Evolutionary conservation across 1,139 yeast genomes (phyloP).

Genomic region (Sugiyamaella xylanicola): DNA sequence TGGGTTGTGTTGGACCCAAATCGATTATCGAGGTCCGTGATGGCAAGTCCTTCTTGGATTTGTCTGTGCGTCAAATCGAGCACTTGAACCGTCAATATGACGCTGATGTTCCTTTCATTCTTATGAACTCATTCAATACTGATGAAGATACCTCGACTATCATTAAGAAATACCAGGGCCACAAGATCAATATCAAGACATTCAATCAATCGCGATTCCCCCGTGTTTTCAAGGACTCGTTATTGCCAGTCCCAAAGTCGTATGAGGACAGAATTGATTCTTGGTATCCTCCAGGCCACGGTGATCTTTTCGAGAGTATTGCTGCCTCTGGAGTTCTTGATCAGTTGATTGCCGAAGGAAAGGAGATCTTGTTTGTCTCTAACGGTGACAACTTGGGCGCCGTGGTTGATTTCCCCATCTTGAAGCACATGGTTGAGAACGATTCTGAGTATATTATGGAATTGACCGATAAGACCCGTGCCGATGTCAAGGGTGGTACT

Average conservation of each 20-base stretch:
- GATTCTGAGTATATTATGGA: conserved; percentile 97
- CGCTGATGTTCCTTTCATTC: conserved; percentile 90
- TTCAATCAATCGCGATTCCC: conserved; percentile 98
- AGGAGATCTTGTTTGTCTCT: conserved; percentile 92
- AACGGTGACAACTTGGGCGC: conserved; percentile 99
- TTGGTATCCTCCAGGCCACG: conserved; percentile 99
- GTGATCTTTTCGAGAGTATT: conserved; percentile 91
- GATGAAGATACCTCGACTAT: conserved; percentile 94
- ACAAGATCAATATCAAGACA: conserved; percentile 91
- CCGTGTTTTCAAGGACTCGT: conserved; percentile 89
- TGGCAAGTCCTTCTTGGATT: conserved; percentile 94
- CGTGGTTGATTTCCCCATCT: conserved; percentile 88
- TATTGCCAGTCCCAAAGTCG: conserved; percentile 87
- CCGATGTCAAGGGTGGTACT: conserved; percentile 99
- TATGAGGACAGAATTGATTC: conserved; percentile 74
- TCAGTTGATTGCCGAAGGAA: conserved; percentile 86
- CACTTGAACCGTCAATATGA: conserved; percentile 88
- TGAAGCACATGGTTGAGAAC: conserved; percentile 90
- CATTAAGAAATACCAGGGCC: conserved; percentile 95
- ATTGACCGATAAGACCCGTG: conserved; percentile 96
- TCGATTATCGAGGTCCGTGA: conserved; percentile 98
- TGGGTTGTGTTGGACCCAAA: conserved; percentile 99
- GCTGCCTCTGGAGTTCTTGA: conserved; percentile 92
- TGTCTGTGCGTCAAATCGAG: conserved; percentile 95
- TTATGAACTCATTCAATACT: conserved; percentile 98